Evolutionary conservation across 2,329 filamentous ascomycete genomes (phyloP).

Genomic region (Phaeosphaeria sp.): DNA sequence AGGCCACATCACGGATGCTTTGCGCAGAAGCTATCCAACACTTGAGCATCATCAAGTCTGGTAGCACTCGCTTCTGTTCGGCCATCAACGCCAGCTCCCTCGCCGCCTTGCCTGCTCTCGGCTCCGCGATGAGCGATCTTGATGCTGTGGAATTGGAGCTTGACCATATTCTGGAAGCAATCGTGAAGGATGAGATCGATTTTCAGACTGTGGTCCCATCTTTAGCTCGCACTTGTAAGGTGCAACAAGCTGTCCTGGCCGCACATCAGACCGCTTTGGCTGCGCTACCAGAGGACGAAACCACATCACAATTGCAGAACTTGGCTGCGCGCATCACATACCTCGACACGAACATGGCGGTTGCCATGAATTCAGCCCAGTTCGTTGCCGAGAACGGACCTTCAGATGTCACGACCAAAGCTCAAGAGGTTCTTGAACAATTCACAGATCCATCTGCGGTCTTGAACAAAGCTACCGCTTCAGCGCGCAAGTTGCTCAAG

Average conservation of each 20-base stretch:
- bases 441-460: slow-evolving; percentile 21
- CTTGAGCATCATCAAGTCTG: slow-evolving; percentile 80
- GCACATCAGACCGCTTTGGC: slow-evolving; percentile 20
- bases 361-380: slow-evolving; percentile 18
- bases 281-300: slow-evolving; percentile 33
- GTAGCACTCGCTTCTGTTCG: slow-evolving; percentile 84
- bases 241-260: slow-evolving; percentile 23
- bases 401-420: slow-evolving; percentile 8
- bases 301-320: slow-evolving; percentile 24
- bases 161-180: slow-evolving; percentile 84
- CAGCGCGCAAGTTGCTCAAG: slow-evolving; percentile 27
- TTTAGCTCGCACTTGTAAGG: slow-evolving; percentile 63
- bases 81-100: slow-evolving; percentile 80
- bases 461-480: slow-evolving; percentile 22
- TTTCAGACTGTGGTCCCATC: slow-evolving; percentile 82
- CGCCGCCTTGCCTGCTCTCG: slow-evolving; percentile 78
- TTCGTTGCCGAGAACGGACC: slow-evolving; percentile 9
- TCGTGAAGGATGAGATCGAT: slow-evolving; percentile 85
- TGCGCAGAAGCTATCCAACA: slow-evolving; percentile 81
- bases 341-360: slow-evolving; percentile 26
- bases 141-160: slow-evolving; percentile 89
- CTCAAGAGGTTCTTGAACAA: slow-evolving; percentile 51
- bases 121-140: slow-evolving; percentile 82
- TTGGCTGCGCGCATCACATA: slow-evolving; percentile 30
- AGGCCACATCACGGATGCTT: slow-evolving; percentile 70